Evolutionary conservation across 768 basidiomycete genomes (phyloP).

Genomic region (Leucosporidium yakuticum): DNA sequence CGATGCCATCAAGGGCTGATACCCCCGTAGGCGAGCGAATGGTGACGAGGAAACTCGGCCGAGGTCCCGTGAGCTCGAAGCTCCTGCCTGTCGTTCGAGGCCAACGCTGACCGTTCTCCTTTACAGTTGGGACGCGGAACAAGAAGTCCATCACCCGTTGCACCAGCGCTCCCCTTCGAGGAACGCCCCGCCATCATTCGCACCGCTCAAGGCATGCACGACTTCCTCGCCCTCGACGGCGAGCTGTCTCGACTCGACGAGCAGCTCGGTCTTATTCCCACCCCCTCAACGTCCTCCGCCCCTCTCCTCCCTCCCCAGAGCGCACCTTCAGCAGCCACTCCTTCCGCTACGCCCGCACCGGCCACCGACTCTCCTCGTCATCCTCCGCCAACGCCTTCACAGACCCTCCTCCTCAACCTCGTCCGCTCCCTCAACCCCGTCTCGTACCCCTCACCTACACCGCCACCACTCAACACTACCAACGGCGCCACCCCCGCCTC

Average conservation of each 20-base stretch:
- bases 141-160: background rate
- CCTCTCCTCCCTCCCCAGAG: conserved; percentile 5
- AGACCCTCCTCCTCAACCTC: conserved; percentile 7
- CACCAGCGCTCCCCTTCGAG: conserved; percentile 20
- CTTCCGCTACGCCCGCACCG: background rate
- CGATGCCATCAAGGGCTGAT: conserved; percentile 7
- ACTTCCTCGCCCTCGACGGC: conserved; percentile 28
- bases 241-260: conserved; percentile 28
- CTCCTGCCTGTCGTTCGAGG: too few species aligned
- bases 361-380: background rate
- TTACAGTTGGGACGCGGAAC: conserved; percentile 19
- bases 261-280: conserved; percentile 3
- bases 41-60: conserved; percentile 10
- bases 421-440: conserved; percentile 22
- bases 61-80: conserved; percentile 19
- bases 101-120: background rate
- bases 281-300: background rate
- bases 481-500: too few species aligned
- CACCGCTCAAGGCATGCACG: conserved; percentile 25
- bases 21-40: conserved; percentile 10
- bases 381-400: background rate
- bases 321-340: background rate
- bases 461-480: too few species aligned
- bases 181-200: conserved; percentile 30
- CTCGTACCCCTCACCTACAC: too few species aligned